phyloP scores from a whole-genome alignment of 176 grass and related monocot species.

The Paspalum notatum region DNA sequence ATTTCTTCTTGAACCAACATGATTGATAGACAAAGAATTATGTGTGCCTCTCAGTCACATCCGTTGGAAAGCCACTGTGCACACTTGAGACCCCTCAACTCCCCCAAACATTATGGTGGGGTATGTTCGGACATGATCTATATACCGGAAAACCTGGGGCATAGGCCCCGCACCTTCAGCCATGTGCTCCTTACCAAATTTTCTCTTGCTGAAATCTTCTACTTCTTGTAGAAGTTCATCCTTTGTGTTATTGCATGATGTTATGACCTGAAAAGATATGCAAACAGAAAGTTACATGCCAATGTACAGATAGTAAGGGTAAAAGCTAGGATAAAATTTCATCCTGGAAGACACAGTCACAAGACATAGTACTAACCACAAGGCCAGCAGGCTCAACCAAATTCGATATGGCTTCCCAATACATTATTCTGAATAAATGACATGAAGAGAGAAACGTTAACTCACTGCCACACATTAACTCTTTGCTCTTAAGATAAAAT shows the following conservation, averaged over 20 bases:
- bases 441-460: neutral
- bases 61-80: conserved; percentile 79
- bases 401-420: conserved; percentile 84
- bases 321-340: neutral
- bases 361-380: conserved; percentile 61
- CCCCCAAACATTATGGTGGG: conserved; percentile 83
- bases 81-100: conserved; percentile 80
- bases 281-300: neutral
- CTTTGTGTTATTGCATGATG: conserved; percentile 89
- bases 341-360: neutral
- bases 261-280: conserved; percentile 68
- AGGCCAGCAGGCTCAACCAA: conserved; percentile 78
- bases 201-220: conserved; percentile 66
- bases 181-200: conserved; percentile 21
- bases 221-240: conserved; percentile 86
- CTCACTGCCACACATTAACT: neutral
- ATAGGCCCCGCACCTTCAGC: conserved; percentile 37
- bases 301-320: neutral
- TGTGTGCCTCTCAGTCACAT: conserved; percentile 23
- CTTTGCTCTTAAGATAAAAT: neutral
- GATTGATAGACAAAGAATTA: neutral
- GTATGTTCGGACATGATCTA: conserved; percentile 87
- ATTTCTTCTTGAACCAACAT: neutral
- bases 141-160: conserved; percentile 61
- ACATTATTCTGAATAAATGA: conserved; percentile 64